These are phyloP conservation scores for Blastocystis sp. DNA, from an alignment of 352 stramenopile species.

Conservation along the genomic window DNA sequence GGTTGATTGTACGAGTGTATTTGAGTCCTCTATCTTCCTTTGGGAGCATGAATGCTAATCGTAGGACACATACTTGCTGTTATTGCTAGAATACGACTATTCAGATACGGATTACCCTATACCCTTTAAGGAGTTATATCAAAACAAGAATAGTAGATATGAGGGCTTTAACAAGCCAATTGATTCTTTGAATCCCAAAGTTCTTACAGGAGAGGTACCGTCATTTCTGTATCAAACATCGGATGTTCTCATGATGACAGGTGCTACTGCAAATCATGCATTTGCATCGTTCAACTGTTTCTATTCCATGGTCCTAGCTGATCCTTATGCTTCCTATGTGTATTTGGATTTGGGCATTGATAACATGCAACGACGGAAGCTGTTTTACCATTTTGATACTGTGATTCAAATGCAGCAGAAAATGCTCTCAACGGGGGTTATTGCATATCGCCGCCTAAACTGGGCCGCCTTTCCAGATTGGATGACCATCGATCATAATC, in stretches of 20 bases:
- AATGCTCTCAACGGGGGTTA: not conserved
- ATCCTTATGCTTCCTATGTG: not conserved
- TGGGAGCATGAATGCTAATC: too few relatives aligned
- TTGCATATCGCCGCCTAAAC: constrained; percentile 9
- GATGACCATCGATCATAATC: not conserved
- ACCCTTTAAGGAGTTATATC: not conserved
- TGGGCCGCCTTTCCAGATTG: not conserved
- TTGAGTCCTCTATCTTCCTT: too few relatives aligned
- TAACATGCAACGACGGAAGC: not conserved
- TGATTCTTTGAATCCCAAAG: not conserved
- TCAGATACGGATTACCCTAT: not conserved
- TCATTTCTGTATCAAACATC: not conserved
- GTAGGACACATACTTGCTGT: not conserved
- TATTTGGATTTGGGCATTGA: not conserved
- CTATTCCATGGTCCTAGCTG: not conserved
- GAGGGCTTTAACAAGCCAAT: not conserved
- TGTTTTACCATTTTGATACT: not conserved
- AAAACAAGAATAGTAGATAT: not conserved
- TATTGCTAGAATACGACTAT: not conserved
- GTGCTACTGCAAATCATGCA: not conserved
- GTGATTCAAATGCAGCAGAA: not conserved
- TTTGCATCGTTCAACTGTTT: not conserved
- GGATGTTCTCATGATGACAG: not conserved
- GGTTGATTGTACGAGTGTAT: too few relatives aligned
- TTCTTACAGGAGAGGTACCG: not conserved